Evolutionary conservation across 768 basidiomycete species (phyloP).

Genomic region (Leucocoprinus birnbaumii): DNA sequence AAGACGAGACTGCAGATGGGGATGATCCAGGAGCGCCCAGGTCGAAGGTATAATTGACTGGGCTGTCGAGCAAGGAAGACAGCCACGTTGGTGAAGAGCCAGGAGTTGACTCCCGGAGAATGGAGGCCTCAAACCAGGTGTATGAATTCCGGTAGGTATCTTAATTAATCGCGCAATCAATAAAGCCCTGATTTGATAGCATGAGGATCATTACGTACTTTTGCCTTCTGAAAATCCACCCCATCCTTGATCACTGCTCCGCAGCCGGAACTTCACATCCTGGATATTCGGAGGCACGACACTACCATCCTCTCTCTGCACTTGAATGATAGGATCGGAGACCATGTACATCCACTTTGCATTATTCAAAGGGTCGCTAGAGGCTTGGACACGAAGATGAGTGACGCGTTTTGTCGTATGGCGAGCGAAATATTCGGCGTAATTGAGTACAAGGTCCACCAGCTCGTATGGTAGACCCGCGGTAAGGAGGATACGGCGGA

Average conservation of each 20-base stretch:
- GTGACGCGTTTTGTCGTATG: slow-evolving; percentile 9
- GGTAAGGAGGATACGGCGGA: slow-evolving; percentile 7
- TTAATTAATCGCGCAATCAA: slow-evolving; percentile 5
- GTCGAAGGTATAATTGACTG: background rate
- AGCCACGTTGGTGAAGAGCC: too few relatives aligned
- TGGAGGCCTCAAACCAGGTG: slow-evolving; percentile 31
- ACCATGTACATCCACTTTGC: slow-evolving; percentile 15
- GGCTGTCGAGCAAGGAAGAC: background rate
- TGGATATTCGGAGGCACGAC: slow-evolving; percentile 11
- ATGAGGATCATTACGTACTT: slow-evolving; percentile 15
- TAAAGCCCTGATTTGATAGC: background rate
- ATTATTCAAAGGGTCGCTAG: background rate
- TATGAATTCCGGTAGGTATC: slow-evolving; percentile 26
- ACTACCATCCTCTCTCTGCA: background rate
- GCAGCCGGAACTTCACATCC: slow-evolving; percentile 16
- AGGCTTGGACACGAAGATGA: background rate
- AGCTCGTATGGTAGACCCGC: slow-evolving; percentile 16
- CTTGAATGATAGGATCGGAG: slow-evolving; percentile 12
- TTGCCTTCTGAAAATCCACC: slow-evolving; percentile 19
- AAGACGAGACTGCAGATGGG: background rate
- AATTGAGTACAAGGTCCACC: slow-evolving; percentile 14
- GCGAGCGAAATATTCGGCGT: slow-evolving; percentile 18
- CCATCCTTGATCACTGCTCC: slow-evolving; percentile 31
- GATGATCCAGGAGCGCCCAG: too few relatives aligned
- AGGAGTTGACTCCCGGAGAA: slow-evolving; percentile 24